Base-by-base conservation (phyloP, 768 basidiomycete genomes). In the Glaciozyma antarctica region DNA sequence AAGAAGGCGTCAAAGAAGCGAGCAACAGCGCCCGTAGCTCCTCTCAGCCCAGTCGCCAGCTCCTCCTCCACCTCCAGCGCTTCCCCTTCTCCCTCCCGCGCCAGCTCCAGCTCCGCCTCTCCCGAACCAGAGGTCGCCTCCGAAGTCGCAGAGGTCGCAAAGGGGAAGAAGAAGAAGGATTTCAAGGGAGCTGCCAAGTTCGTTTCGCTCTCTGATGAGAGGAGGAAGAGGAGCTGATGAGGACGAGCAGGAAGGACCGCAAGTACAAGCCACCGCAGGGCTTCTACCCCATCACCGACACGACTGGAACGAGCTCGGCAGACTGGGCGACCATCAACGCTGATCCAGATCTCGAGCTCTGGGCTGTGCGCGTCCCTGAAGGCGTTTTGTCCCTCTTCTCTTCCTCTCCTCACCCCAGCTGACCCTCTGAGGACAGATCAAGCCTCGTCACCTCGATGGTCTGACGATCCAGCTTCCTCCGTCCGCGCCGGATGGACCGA, bases 291-390 rank as follows among this genome's bases (percentile, higher is more conserved):
- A 38, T 54, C 38, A 67, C 52, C n/a, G 63, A 38, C n/a, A 7
- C 24, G 5, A 41, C 32, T 0, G 54, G 8, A 2, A 44, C 58
- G 61, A 59, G 56, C 22, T 43, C n/a, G 1, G 48, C 64, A 44
- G 69, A 70, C 49, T 70, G 61, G 60, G 69, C 67, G 44, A 58
- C 24, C 16, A 19, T 70, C 53, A 60, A 64, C 26, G 49, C 24
- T 24, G 58, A 67, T 44, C n/a, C 41, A 12, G 64, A 65, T 12
- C 52, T 68, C 48, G 64, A 71, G 56, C 49, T 71, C 32, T 71
- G 66, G 66, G 66, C 70, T 0, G 55, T 71, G 21, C 24, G 64
- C 15, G 56, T 71, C 17, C 70, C 70, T 3, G 44, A 64, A 4
- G 70, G 70, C 17, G 69, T 70, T 34, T 24, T 65, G 62, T 21